Base-by-base conservation (phyloP, 352 stramenopile species). In the Phytophthora pseudosyringae region DNA sequence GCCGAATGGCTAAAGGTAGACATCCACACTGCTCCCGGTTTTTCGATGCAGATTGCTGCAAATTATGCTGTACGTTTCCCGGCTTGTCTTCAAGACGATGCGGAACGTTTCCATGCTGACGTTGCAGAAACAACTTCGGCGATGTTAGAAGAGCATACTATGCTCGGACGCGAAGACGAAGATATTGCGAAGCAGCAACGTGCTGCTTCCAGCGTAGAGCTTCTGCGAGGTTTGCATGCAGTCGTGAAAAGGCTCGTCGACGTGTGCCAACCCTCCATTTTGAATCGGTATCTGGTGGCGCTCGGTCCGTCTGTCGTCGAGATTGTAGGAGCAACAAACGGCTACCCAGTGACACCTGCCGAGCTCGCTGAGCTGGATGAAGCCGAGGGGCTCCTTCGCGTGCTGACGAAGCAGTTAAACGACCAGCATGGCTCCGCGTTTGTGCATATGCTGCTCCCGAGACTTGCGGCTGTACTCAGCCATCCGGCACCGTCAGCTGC, bases 401-500 rank as follows among this genome's bases (percentile, higher is more conserved):
- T 90, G 9, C 36, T 90, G 16, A 70, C 69, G 2, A 57, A 64
- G 9, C 83, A 89, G 48, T 55, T 94, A 10, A 65, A 80, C 36
- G 83, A 88, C 8, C 45, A 62, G 0, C 70, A 79, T 53, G 77
- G 78, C 4, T 52, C 69, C 3, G 51, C 70, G 21, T 90, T 91
- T 59, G 86, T 92, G 25, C 64, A 71, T 15, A 64, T 92, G 41
- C 56, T 92, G 51, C 70, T 92, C 7, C 80, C 86, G 4, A 79
- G 78, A 63, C 55, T 94, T 31, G 71, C 75, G 6, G 45, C 25
- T 31, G 36, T 91, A 13, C 62, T 89, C 5, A 63, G 57, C 21
- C 36, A 71, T 46, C 50, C 52, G 11, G 3, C 49, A 25, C 12
- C 61, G 28, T 47, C 56, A 53, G 36, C 32, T 45, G 13, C 31